Conservation (phyloP, 2,329 filamentous ascomycete species). For the Phyllosticta citribraziliensis region DNA sequence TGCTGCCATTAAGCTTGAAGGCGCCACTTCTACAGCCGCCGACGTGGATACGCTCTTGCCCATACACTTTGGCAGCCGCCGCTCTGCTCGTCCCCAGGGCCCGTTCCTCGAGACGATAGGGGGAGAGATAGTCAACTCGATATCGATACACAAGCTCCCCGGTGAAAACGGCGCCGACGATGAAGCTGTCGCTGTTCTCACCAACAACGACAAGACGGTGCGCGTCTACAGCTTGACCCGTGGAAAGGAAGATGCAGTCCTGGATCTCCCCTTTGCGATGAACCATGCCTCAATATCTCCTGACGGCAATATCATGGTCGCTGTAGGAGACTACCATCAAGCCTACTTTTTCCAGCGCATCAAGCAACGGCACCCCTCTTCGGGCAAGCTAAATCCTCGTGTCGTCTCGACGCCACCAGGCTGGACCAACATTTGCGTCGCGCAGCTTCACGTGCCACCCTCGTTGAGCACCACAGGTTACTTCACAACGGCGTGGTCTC, state of each 20-base stretch:
- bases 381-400: slow-evolving; percentile 17
- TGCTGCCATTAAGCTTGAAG: slow-evolving; percentile 59
- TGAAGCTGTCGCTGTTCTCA: slow-evolving; percentile 62
- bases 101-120: slow-evolving; percentile 45
- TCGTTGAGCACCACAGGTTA: slow-evolving; percentile 43
- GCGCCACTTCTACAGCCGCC: slow-evolving; percentile 30
- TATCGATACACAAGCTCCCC: slow-evolving; percentile 49
- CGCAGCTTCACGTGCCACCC: slow-evolving; percentile 31
- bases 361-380: slow-evolving; percentile 13
- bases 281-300: slow-evolving; percentile 94
- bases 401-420: background rate
- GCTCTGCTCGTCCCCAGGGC: slow-evolving; percentile 16
- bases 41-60: slow-evolving; percentile 51
- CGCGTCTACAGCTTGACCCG: slow-evolving; percentile 69
- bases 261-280: slow-evolving; percentile 74
- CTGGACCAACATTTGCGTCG: slow-evolving; percentile 33
- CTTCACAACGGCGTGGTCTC: slow-evolving; percentile 70
- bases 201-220: slow-evolving; percentile 88
- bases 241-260: slow-evolving; percentile 56
- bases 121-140: slow-evolving; percentile 56
- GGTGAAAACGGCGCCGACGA: slow-evolving; percentile 35
- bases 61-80: slow-evolving; percentile 35
- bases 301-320: slow-evolving; percentile 68
- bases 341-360: slow-evolving; percentile 69
- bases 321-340: slow-evolving; percentile 78